Percentiles rank a stretch among this genome's conserved stretches.
phyloP scores from a whole-genome alignment of 768 basidiomycete genomes.

The Podaxis mareebaensis region DNA sequence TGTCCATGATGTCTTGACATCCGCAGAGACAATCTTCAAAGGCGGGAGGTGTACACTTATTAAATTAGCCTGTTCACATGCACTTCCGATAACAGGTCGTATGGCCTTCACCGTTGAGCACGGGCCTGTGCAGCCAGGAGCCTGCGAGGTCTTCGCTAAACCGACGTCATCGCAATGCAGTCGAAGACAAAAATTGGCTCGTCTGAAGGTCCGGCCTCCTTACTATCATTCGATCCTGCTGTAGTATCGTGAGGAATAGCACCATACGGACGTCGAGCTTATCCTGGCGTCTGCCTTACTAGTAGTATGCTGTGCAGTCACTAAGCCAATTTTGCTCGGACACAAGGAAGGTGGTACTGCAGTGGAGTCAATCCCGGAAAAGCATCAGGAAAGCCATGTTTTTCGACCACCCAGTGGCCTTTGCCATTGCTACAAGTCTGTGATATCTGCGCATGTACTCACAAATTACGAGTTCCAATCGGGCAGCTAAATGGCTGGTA shows the following conservation, averaged over 20 bases:
- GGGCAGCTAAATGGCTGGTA: no score
- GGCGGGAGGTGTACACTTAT: neutral
- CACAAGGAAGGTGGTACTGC: no score
- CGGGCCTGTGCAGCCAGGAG: neutral
- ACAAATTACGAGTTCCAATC: no score
- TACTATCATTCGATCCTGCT: neutral
- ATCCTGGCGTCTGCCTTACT: neutral
- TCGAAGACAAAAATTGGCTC: neutral
- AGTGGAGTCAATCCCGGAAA: no score
- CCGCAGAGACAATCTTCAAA: neutral
- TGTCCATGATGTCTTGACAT: neutral
- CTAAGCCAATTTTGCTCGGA: no score
- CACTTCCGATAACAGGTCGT: neutral
- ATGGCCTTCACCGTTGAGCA: neutral
- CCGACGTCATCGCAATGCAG: neutral
- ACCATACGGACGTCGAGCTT: neutral
- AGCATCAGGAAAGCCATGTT: no score
- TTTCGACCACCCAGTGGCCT: no score
- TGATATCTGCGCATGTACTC: no score
- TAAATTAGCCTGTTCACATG: neutral
- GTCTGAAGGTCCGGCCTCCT: neutral
- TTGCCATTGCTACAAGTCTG: no score
- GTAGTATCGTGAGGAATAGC: neutral
- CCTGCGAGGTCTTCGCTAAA: neutral
- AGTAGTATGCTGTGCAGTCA: no score